Base-by-base conservation (phyloP, 2,329 filamentous ascomycete genomes). In the Ascosphaera acerosa region DNA sequence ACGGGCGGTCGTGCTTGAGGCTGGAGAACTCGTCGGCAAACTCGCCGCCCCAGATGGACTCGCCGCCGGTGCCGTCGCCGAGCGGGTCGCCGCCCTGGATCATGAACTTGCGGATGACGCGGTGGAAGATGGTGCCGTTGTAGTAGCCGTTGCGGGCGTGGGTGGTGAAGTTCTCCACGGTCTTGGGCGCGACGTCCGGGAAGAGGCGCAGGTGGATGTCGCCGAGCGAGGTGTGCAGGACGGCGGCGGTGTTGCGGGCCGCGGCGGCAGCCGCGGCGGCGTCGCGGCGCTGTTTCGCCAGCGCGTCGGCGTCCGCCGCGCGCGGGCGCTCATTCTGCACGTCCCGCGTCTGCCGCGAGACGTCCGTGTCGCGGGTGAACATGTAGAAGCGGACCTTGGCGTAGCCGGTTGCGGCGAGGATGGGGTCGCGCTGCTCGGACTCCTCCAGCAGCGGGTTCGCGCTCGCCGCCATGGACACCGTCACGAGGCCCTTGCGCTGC, bases 51-150 rank as follows among this genome's bases (percentile, higher is more conserved):
- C 81, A 91, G 43, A 91, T 90, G 40, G 72, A 80, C 49, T 89
- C 78, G 22, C 81, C 81, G 28, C 81, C 81, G 0, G 81, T 90
- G 3, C 81, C 81, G 44, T 91, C 80, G 6, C 81, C 81, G 1
- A 87, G 54, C 0, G 81, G 80, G 46, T 91, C 81, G 31, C 81
- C 81, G 15, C 67, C 68, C 39, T 60, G 80, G 36, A 97, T 91
- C 89, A 97, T 97, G 56, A 97, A 97, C 46, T 92, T 92, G 37
- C 76, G 70, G 42, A 97, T 97, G 4, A 97, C 76, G 19, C 87
- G 74, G 52, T 97, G 87, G 61, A 97, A 97, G 42, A 92, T 84
- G 19, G 84, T 82, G 52, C 78, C 78, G 57, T 97, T 94, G 59
- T 97, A 97, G 51, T 97, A 97, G 1, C 78, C 80, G 35, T 71